A percentile compares a stretch with the other conserved stretches of the same genome.
Evolutionary conservation across 176 grass and related monocot genomes (phyloP).

Genomic region (Eleusine coracana): DNA sequence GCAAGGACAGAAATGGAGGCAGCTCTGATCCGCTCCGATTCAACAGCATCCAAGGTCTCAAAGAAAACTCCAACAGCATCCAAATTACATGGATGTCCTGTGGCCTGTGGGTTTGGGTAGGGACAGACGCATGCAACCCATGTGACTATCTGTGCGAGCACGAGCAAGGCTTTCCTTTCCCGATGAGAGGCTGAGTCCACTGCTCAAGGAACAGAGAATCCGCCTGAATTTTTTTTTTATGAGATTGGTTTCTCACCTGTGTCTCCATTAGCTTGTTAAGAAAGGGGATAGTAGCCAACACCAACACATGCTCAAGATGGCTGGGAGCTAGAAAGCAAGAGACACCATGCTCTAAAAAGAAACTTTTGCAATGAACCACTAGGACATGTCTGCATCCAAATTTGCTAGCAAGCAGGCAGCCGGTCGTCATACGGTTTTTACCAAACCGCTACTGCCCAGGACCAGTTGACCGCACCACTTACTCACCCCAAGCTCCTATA

Average conservation of each 20-base stretch:
- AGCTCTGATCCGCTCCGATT: not conserved
- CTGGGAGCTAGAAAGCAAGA: conserved; percentile 23
- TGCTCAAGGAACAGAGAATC: conserved; percentile 12
- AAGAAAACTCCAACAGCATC: not conserved
- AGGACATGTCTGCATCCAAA: conserved; percentile 43
- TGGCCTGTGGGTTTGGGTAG: conserved; percentile 40
- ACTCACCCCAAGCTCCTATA: conserved; percentile 20
- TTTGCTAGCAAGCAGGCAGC: conserved; percentile 40
- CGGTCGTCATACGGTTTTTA: conserved; percentile 59
- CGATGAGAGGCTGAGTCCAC: not conserved
- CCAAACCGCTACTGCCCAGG: conserved; percentile 25
- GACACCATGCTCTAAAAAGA: conserved; percentile 34
- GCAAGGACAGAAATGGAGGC: not conserved
- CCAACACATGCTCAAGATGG: conserved; percentile 13
- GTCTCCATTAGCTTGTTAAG: not conserved
- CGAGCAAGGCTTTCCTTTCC: not conserved
- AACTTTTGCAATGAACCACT: conserved; percentile 45
- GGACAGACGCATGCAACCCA: conserved; percentile 36
- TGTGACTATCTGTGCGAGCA: conserved; percentile 18
- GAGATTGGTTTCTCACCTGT: conserved; percentile 12
- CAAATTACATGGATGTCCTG: conserved; percentile 7
- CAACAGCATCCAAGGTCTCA: conserved; percentile 29
- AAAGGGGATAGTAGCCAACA: not conserved
- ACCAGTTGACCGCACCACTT: conserved; percentile 69
- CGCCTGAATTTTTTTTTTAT: not conserved